Base-by-base conservation (phyloP, 768 basidiomycete genomes). In the Tricholoma sp. region DNA sequence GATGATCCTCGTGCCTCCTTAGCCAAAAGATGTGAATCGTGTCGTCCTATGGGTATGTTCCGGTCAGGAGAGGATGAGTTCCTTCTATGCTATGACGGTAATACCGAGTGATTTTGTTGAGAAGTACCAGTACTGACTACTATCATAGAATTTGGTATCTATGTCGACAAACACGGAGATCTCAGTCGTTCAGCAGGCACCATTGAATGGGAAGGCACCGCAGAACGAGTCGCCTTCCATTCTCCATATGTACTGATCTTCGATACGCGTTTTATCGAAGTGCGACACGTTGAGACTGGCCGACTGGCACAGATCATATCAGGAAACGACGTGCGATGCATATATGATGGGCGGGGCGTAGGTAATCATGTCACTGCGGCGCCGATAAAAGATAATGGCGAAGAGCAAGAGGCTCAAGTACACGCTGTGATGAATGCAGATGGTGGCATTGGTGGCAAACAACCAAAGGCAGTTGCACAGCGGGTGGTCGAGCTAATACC, bases 201-300 rank as follows among this genome's bases (percentile, higher is more conserved):
- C 1, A 90, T 98, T 53, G 96, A 99, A 68, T 99, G 94, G 94
- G 96, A 99, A 71, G 94, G 80, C 31, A 89, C 86, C 0, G 93
- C 93, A 2, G 93, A 96, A 65, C 88, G 86, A 32, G 91, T 93
- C 11, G 94, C 94, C 1, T 86, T 91, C 70, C 94, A 96, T 66
- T 83, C 86, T 44, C 95, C 94, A 0, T 95, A 94, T 68, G 78
- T 98, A 44, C 80, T 96, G 45, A 82, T 95, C 45, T 93, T 97
- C 71, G 94, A 96, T 68, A 78, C 84, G 11, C 87, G 91, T 4
- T 96, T 98, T 73, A 91, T 98, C 62, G 94, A 98, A 71, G 83
- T 98, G 44, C 85, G 94, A 28, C 88, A 95, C 65, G 82, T 94
- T 61, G 80, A 84, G 63, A 91, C 86, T 0, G 91, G 92, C 7